These are phyloP conservation scores for Eucalyptus virginea DNA, from an alignment of 345 rosid species.

Conservation along the genomic window DNA sequence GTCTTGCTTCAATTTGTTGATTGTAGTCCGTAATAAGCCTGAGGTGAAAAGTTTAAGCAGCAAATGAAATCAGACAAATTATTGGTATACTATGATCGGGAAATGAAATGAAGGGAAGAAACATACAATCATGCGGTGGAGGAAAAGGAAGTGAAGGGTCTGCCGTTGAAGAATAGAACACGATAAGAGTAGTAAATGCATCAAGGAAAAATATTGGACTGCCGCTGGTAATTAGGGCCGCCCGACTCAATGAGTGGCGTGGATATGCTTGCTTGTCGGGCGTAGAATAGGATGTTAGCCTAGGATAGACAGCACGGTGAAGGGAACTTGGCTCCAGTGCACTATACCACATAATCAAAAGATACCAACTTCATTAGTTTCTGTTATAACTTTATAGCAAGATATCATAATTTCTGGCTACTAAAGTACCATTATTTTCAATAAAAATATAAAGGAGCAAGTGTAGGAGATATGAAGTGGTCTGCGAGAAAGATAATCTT, in stretches of 20 bases:
- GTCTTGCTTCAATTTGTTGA: constrained; percentile 84
- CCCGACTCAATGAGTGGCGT: constrained; percentile 86
- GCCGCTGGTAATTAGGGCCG: constrained; percentile 82
- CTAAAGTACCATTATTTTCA: background rate
- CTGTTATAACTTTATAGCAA: background rate
- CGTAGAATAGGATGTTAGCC: constrained; percentile 59
- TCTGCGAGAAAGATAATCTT: background rate
- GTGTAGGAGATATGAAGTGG: background rate
- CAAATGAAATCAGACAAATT: background rate
- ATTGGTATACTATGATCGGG: background rate
- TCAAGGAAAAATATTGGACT: constrained; percentile 97
- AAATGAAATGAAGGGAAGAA: background rate
- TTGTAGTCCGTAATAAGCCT: constrained; percentile 72
- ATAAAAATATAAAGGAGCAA: background rate
- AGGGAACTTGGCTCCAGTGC: constrained; percentile 88
- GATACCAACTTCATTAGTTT: background rate
- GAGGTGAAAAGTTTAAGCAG: background rate
- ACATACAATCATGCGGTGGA: constrained; percentile 95
- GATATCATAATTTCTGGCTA: background rate
- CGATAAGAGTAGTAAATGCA: constrained; percentile 80
- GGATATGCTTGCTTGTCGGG: constrained; percentile 89
- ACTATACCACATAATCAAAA: constrained; percentile 26
- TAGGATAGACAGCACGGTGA: constrained; percentile 78
- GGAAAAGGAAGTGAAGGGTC: constrained; percentile 85
- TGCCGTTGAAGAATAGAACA: constrained; percentile 84